Evolutionary conservation across 2,329 filamentous ascomycete genomes (phyloP).

Genomic region (Ophiostoma tasmaniense): DNA sequence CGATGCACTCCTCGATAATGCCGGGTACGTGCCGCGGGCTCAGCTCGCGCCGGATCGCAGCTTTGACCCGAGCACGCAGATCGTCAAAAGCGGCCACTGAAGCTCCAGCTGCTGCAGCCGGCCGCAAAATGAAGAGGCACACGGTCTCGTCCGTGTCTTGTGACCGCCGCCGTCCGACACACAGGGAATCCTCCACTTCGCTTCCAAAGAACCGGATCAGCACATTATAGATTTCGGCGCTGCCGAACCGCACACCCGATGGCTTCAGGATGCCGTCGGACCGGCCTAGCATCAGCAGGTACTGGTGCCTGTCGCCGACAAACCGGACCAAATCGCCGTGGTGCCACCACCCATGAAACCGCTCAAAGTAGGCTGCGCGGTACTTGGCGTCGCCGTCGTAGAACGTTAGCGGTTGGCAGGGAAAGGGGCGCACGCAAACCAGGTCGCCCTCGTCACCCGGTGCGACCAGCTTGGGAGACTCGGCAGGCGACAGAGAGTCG

Average conservation of each 20-base stretch:
- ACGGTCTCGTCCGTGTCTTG: conserved; percentile 77
- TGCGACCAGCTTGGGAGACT: conserved; percentile 38
- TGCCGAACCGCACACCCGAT: conserved; percentile 82
- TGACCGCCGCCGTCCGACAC: conserved; percentile 66
- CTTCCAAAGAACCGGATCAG: conserved; percentile 71
- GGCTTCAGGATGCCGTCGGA: conserved; percentile 93
- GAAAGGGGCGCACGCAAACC: conserved; percentile 78
- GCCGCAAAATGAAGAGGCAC: conserved; percentile 72
- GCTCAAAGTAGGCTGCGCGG: conserved; percentile 75
- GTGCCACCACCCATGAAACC: conserved; percentile 74
- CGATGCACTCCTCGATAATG: conserved; percentile 68
- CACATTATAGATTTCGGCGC: conserved; percentile 94
- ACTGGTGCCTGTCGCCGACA: conserved; percentile 56
- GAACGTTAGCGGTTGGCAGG: conserved; percentile 84
- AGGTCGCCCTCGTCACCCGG: conserved; percentile 73
- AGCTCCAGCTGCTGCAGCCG: conserved; percentile 37
- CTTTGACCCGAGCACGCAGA: conserved; percentile 56
- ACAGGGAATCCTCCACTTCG: conserved; percentile 77
- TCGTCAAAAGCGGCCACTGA: conserved; percentile 47
- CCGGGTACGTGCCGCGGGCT: conserved; percentile 85
- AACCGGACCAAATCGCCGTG: conserved; percentile 84
- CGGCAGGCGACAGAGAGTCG: conserved; percentile 46
- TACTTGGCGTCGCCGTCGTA: conserved; percentile 76
- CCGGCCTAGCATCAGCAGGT: conserved; percentile 82
- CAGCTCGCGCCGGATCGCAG: conserved; percentile 63